Evolutionary conservation across 2,329 filamentous ascomycete genomes (phyloP), one percentile per base, ranked within the genome.

Genomic region (Chaetoscypha palmicola): DNA sequence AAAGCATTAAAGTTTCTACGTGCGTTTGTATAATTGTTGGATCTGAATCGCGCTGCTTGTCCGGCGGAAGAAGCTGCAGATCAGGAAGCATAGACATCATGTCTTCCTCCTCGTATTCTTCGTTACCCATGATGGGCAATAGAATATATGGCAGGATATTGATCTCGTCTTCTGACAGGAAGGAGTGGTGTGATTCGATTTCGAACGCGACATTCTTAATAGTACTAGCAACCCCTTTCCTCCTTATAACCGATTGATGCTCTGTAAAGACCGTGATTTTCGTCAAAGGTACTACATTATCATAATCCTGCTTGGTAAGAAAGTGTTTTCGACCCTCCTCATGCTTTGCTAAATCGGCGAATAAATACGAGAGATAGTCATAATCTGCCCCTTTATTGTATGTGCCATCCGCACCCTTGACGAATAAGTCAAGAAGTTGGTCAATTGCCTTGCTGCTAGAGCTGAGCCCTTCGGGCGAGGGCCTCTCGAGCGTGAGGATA

Each of bases 221-320:
- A 8, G 88, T 92, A 48, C 83, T 89, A 5, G 91, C 91, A n/a
- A 96, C 90, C n/a, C 92, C 92, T 58, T 88, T 87, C 43, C 92
- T 76, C 46, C 92, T 79, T 42, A 96, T 80, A 21, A 83, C 76
- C 2, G 86, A 94, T 56, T 77, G 73, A 67, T 96, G 88, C 64
- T 94, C 88, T 1, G 92, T 97, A 64, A 97, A 97, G 47, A 97
- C 91, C 48, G 84, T 85, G 49, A 98, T 72, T 70, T 97, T 97
- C 38, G 85, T 87, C 37, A 97, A 72, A 2, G 92, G 92, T n/a
- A 96, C 79, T 11, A 95, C 78, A 1, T 70, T 72, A 62, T 95
- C 89, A 63, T 94, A 91, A 1, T 76, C 67, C 61, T 94, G 85
- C 42, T 77, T 71, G 11, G 72, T 75, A 4, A 87, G 73, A 53